Base-by-base conservation (phyloP, 106 monocot genomes). In the Dendrobium huoshanense region DNA sequence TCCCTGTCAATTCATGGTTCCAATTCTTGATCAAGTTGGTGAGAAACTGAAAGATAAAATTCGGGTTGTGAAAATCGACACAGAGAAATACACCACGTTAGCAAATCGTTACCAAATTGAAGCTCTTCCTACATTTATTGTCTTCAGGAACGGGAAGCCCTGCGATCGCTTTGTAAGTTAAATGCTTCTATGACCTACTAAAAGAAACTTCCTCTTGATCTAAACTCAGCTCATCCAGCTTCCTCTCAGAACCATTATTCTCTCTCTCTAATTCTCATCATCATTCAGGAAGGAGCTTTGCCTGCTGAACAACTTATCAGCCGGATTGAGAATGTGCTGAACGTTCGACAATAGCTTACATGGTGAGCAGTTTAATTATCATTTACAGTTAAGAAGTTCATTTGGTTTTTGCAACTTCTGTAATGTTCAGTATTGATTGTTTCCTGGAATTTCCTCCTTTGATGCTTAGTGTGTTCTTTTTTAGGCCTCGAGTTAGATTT, bases 1-100 rank as follows among this genome's bases (percentile, higher is more conserved):
- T 42, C 97, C 97, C 41, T 98, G 97, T 78, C 88, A 98, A 80
- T 91, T 86, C 85, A 98, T 98, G 97, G 87, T 91, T 78, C 92
- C 92, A 4, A 67, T 98, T 76, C 90, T 98, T 24, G 85, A 98
- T 78, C 81, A 94, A 89, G 94, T 92, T 7, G 80, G 91, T 74
- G 86, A 86, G 41, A 77, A 80, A 43, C 54, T 98, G 79, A 85
- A 89, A 37, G 97, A 87, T 33, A 91, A 84, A 83, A 86, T 98
- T 80, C 84, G 79, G 73, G 84, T 98, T 5, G 92, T 91, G 55
- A 98, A 98, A 87, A 94, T 98, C 44, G 92, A 98, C 80, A 98
- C 97, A 13, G 97, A 98, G 79, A 94, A 94, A 75, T 98, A 98
- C 75, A 78, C 86, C 20, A 77, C 54, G 75, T 89, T 98, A 67